Percentiles rank a stretch among this genome's conserved stretches.
Evolutionary conservation across 1,284 basidiomycete genomes (phyloP).

Genomic region (Malassezia dermatis): DNA sequence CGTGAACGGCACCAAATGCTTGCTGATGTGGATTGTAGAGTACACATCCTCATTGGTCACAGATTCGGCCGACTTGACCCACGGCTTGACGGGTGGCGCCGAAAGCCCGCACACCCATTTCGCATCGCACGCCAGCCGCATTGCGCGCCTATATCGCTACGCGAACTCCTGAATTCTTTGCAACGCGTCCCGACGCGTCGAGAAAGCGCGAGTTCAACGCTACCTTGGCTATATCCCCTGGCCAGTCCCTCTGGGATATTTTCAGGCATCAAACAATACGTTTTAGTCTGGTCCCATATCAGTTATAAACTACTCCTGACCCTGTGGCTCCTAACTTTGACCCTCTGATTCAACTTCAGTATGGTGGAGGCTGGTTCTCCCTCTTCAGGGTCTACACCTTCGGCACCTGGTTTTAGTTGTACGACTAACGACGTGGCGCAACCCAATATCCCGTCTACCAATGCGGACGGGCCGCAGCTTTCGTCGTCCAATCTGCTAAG

Average conservation of each 20-base stretch:
- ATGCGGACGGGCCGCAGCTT: not conserved
- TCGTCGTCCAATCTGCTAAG: not conserved
- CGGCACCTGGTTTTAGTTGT: not conserved
- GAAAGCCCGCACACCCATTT: constrained; percentile 4
- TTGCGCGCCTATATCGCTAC: constrained; percentile 15
- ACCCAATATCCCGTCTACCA: not conserved
- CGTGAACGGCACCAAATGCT: not conserved
- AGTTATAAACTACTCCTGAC: not conserved
- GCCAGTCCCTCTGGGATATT: not conserved
- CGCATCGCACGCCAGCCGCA: constrained; percentile 13
- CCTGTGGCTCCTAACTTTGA: not conserved
- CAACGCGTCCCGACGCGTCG: constrained; percentile 14
- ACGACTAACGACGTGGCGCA: not conserved
- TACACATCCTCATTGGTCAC: not conserved
- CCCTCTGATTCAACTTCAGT: not conserved
- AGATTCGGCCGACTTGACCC: not conserved
- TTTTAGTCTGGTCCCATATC: not conserved
- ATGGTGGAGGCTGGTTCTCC: constrained; percentile 10
- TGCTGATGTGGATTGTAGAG: not conserved
- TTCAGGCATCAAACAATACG: not conserved
- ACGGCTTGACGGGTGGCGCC: not conserved
- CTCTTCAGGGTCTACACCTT: not conserved
- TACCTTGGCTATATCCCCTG: not conserved
- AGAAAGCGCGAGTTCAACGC: constrained; percentile 4
- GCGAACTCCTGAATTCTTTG: constrained; percentile 4